A percentile compares a stretch with the other conserved stretches of the same genome.
phyloP scores from a whole-genome alignment of 1,284 basidiomycete species.

The Marasmius sp. region DNA sequence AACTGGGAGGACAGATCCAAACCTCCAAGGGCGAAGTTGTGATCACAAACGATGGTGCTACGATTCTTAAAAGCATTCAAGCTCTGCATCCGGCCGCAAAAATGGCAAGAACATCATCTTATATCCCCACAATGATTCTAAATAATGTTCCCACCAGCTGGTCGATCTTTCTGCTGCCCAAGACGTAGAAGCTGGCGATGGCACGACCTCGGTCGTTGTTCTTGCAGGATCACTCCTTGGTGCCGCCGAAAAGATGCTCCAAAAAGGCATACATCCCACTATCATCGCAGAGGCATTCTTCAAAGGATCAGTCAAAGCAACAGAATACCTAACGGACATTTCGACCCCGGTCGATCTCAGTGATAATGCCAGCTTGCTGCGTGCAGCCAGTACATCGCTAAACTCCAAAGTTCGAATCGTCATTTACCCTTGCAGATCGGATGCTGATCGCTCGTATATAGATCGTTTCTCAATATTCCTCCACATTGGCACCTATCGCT shows the following conservation, averaged over 20 bases:
- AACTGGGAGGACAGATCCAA: conserved; percentile 73
- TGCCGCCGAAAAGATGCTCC: conserved; percentile 95
- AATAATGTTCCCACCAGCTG: conserved; percentile 42
- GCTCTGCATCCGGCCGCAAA: conserved; percentile 97
- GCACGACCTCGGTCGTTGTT: conserved; percentile 98
- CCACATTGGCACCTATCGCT: conserved; percentile 95
- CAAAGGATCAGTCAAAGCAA: conserved; percentile 88
- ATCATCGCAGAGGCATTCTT: conserved; percentile 97
- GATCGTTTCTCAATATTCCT: conserved; percentile 99
- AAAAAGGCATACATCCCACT: conserved; percentile 97
- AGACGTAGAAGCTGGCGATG: conserved; percentile 98
- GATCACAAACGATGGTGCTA: conserved; percentile 99
- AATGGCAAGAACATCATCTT: conserved; percentile 62
- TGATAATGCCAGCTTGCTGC: conserved; percentile 84
- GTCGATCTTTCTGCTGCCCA: conserved; percentile 98
- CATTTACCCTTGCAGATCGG: background rate
- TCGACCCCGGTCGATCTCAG: conserved; percentile 91
- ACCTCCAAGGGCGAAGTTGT: conserved; percentile 96
- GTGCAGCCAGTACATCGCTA: conserved; percentile 93
- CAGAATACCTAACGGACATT: conserved; percentile 93
- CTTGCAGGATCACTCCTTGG: conserved; percentile 91
- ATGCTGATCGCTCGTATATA: conserved; percentile 29
- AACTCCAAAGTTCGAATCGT: conserved; percentile 82
- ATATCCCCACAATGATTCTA: background rate
- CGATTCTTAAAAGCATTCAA: conserved; percentile 96